Evolutionary conservation across 768 basidiomycete species (phyloP), one percentile per base, ranked within the genome.

Genomic region (Pleurotus cornucopiae): DNA sequence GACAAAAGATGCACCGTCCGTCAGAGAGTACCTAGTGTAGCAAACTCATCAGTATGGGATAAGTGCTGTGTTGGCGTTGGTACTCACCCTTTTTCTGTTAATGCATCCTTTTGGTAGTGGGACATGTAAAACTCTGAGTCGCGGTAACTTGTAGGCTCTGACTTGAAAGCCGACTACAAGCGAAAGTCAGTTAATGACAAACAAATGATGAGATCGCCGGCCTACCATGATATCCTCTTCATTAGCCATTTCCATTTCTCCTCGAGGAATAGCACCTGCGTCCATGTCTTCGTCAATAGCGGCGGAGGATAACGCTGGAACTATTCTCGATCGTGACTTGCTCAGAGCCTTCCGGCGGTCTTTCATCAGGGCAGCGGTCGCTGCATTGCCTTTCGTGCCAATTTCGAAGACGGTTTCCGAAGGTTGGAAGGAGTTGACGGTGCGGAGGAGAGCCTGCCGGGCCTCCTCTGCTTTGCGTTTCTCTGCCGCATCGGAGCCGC

Each of bases 111-210:
- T 68, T 95, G 93, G 63, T 87, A 86, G 74, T 98, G 86, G 2
- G 91, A 89, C 82, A 98, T 85, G 71, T 94, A 98, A 64, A 92
- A 96, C 38, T 91, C 86, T 2, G 84, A 78, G 62, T 98, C 95
- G 7, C 83, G 83, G 70, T 78, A 94, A 55, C 67, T 72, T 40
- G 77, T 72, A 14, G 72, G 76, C 20, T 86, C 80, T 9, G 34
- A n/a, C 39, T 53, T 53, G 60, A 92, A 91, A 11, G 87, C 88
- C 25, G 80, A 82, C 88, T 91, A 62, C 9, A 7, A 16, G 40
- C 6, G 34, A 39, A 51, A 34, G 26, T 57, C 16, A 56, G 46
- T 56, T 13, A 12, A 62, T 34, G 30, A 34, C 30, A 34, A 34
- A 34, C 30, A 11, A 34, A 0, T 30, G 11, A 3, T 2, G 30